Percentiles rank a stretch among this genome's conserved stretches.
Evolutionary conservation across 768 basidiomycete genomes (phyloP).

Genomic region (Pulveroboletus sp.): DNA sequence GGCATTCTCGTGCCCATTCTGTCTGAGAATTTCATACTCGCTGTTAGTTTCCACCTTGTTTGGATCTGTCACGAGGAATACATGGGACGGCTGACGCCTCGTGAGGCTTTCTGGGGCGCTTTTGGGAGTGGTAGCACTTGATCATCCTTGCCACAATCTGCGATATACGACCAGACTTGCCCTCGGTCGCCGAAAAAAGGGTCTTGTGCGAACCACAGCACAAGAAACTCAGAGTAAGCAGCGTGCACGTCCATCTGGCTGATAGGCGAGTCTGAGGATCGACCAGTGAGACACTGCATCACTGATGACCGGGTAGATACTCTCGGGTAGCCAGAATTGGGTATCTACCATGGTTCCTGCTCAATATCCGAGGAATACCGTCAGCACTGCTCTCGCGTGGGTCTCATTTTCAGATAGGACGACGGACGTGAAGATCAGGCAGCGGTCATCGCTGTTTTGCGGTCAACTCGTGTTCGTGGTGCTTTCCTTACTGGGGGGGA

Average conservation of each 20-base stretch:
- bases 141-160: too few species aligned
- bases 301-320: conserved; percentile 34
- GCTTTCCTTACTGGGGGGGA: conserved; percentile 33
- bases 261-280: conserved; percentile 31
- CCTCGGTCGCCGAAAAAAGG: too few species aligned
- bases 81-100: conserved; percentile 35
- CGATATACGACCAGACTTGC: neutral
- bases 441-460: conserved; percentile 14
- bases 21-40: conserved; percentile 40
- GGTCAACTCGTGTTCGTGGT: conserved; percentile 15
- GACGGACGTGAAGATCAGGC: conserved; percentile 29
- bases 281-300: conserved; percentile 2
- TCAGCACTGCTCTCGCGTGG: conserved; percentile 33
- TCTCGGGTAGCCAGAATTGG: conserved; percentile 39
- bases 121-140: conserved; percentile 28
- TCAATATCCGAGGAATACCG: conserved; percentile 41
- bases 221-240: neutral
- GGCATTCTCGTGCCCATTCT: conserved; percentile 44
- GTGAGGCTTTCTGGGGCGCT: conserved; percentile 39
- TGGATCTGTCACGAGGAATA: conserved; percentile 35
- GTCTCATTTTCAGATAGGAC: conserved; percentile 21
- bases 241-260: conserved; percentile 29
- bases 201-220: too few species aligned
- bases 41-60: conserved; percentile 38
- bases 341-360: conserved; percentile 33